Evolutionary conservation across 2,329 filamentous ascomycete species (phyloP).

Genomic region (Penicillium verrucosum): DNA sequence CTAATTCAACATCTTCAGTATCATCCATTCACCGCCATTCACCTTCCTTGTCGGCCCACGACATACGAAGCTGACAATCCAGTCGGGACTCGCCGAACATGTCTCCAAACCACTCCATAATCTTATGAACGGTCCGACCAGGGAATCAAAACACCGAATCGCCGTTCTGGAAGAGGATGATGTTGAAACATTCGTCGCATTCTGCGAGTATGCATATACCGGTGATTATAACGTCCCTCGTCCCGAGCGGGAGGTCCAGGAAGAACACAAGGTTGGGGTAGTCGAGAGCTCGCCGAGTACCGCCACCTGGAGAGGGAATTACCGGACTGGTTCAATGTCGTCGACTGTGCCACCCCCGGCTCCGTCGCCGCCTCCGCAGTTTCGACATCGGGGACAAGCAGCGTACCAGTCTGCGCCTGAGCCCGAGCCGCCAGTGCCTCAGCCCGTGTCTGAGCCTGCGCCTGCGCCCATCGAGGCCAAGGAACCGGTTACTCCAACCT

Average conservation of each 20-base stretch:
- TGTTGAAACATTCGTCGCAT: constrained; percentile 49
- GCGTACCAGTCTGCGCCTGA: neutral
- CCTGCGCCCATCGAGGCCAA: neutral
- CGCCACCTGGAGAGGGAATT: constrained; percentile 16
- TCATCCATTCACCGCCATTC: constrained; percentile 45
- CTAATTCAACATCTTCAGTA: constrained; percentile 27
- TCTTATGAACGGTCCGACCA: constrained; percentile 47
- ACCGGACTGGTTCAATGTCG: constrained; percentile 25
- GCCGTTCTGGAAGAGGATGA: constrained; percentile 47
- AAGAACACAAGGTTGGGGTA: constrained; percentile 19
- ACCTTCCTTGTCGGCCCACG: constrained; percentile 47
- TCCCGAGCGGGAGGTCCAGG: constrained; percentile 10
- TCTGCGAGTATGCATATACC: constrained; percentile 51
- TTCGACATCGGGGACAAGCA: neutral
- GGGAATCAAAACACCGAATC: constrained; percentile 44
- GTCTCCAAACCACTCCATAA: constrained; percentile 45
- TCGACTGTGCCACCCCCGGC: constrained; percentile 30
- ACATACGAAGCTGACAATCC: constrained; percentile 47
- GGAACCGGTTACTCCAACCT: neutral
- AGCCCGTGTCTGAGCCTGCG: neutral
- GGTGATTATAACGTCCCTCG: constrained; percentile 45
- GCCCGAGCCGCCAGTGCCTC: neutral
- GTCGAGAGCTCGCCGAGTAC: constrained; percentile 11
- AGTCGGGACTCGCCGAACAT: constrained; percentile 44
- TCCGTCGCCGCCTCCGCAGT: constrained; percentile 29